These are phyloP conservation scores for Leccinellum rugosiceps DNA, from an alignment of 768 basidiomycete species.

Conservation along the genomic window DNA sequence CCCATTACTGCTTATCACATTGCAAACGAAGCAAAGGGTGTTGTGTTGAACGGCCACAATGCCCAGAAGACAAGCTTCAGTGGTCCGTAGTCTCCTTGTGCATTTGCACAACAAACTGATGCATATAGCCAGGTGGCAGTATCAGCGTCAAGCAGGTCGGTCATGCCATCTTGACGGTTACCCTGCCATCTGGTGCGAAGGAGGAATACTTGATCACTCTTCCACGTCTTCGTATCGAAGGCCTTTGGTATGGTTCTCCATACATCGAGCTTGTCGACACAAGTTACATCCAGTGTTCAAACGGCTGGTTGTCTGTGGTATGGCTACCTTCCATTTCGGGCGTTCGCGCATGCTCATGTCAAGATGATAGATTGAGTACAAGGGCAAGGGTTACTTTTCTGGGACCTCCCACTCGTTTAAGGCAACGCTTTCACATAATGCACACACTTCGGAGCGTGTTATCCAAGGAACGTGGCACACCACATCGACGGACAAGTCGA, in stretches of 20 bases:
- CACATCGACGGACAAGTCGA: conserved; percentile 48
- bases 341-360: conserved; percentile 31
- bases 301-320: conserved; percentile 56
- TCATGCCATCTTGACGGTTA: conserved; percentile 79
- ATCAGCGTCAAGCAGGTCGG: conserved; percentile 94
- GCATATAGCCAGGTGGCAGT: conserved; percentile 46
- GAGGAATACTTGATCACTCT: conserved; percentile 89
- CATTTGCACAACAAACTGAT: conserved; percentile 1
- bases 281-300: conserved; percentile 70
- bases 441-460: conserved; percentile 43
- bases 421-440: conserved; percentile 61
- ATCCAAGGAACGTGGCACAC: conserved; percentile 84
- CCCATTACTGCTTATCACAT: conserved; percentile 87
- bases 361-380: conserved; percentile 75
- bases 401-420: conserved; percentile 94
- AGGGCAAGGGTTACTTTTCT: conserved; percentile 93
- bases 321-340: conserved; percentile 6
- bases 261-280: conserved; percentile 89
- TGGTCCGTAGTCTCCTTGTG: conserved; percentile 38
- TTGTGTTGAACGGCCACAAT: conserved; percentile 80
- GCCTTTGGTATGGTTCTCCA: conserved; percentile 86
- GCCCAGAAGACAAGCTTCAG: conserved; percentile 96
- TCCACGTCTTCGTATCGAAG: conserved; percentile 89
- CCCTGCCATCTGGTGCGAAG: conserved; percentile 49
- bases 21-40: conserved; percentile 72